A percentile compares a stretch with the other conserved stretches of the same genome.
These are phyloP conservation scores for Peronospora farinosa DNA, from an alignment of 352 stramenopile species.

Conservation along the genomic window DNA sequence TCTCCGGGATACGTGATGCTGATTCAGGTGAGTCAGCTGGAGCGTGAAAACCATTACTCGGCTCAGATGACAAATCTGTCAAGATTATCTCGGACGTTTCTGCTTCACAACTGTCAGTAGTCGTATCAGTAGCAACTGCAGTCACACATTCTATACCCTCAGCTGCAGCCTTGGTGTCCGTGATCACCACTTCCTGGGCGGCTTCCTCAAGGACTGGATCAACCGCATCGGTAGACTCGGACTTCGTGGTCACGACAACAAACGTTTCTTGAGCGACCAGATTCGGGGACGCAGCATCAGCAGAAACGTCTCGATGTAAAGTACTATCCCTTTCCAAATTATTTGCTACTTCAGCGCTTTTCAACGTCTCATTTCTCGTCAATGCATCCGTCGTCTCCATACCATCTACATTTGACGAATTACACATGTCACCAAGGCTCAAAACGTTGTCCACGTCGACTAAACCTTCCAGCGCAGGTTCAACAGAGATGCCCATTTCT, in stretches of 20 bases:
- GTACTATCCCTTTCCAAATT: not conserved
- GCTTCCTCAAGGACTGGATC: conserved; percentile 1
- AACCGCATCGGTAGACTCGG: not conserved
- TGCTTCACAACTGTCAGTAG: not conserved
- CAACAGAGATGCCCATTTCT: conserved; percentile 14
- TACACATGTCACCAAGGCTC: conserved; percentile 14
- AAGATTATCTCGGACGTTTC: not conserved
- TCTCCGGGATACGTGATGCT: not conserved
- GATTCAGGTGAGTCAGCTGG: not conserved
- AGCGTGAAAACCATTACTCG: not conserved
- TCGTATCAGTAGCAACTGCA: not conserved
- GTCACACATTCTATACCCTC: not conserved
- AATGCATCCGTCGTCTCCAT: not conserved
- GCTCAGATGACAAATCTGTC: not conserved
- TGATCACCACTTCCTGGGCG: not conserved
- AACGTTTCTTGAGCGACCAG: conserved; percentile 1
- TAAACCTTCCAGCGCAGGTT: conserved; percentile 10
- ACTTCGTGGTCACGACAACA: not conserved
- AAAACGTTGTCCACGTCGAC: conserved; percentile 16
- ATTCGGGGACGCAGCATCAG: not conserved
- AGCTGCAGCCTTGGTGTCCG: not conserved
- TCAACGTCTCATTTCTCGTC: not conserved
- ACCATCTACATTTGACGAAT: conserved; percentile 1
- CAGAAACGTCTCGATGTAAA: not conserved
- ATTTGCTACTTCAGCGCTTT: not conserved